These are phyloP conservation scores for Pyrenochaeta sp. DNA, from an alignment of 2,329 filamentous ascomycete species.

Conservation along the genomic window DNA sequence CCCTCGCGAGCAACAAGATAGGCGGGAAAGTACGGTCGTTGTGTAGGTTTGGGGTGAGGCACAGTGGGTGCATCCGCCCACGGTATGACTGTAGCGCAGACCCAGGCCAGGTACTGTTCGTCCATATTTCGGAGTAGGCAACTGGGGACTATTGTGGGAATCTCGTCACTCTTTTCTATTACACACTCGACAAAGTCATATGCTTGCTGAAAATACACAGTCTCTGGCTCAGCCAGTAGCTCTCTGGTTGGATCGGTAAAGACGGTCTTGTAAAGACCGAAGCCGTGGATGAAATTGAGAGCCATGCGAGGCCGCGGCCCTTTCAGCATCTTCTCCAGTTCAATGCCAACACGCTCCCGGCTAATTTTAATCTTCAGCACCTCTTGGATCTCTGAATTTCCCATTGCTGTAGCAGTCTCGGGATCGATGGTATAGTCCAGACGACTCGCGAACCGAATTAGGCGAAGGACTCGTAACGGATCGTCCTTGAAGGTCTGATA, in stretches of 20 bases:
- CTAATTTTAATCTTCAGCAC: slow-evolving; percentile 90
- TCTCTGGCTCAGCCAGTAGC: slow-evolving; percentile 64
- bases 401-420: slow-evolving; percentile 76
- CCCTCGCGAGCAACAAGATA: slow-evolving; percentile 76
- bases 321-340: slow-evolving; percentile 90
- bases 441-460: slow-evolving; percentile 90
- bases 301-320: slow-evolving; percentile 68
- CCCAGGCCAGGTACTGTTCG: slow-evolving; percentile 77
- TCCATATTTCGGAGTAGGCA: slow-evolving; percentile 69
- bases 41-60: slow-evolving; percentile 59
- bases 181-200: slow-evolving; percentile 68
- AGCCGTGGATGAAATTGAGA: slow-evolving; percentile 70
- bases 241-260: slow-evolving; percentile 73
- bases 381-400: slow-evolving; percentile 76
- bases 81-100: slow-evolving; percentile 76
- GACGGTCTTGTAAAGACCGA: slow-evolving; percentile 75
- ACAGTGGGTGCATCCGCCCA: slow-evolving; percentile 66
- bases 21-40: slow-evolving; percentile 55
- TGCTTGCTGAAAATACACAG: slow-evolving; percentile 66
- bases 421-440: slow-evolving; percentile 80
- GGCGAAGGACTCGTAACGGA: slow-evolving; percentile 82
- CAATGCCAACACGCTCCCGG: slow-evolving; percentile 84
- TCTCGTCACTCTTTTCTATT: slow-evolving; percentile 8
- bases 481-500: slow-evolving; percentile 95
- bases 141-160: slow-evolving; percentile 53